Evolutionary conservation across 805 yeast species (phyloP).

Genomic region (Nakazawaea molendinolei): DNA sequence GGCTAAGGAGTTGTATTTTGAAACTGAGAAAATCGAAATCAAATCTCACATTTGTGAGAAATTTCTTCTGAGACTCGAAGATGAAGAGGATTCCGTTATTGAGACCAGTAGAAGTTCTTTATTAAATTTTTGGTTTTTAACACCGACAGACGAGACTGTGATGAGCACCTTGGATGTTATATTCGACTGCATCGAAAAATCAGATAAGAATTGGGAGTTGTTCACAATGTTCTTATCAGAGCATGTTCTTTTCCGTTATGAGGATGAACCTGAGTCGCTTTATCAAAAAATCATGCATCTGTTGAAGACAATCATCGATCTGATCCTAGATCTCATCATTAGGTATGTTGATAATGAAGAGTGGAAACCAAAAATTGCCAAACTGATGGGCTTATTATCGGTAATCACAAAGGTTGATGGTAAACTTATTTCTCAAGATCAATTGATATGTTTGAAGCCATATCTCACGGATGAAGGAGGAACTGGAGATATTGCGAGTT

Average conservation of each 20-base stretch:
- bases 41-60: constrained; percentile 41
- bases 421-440: constrained; percentile 55
- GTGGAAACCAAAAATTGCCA: constrained; percentile 23
- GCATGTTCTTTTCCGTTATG: constrained; percentile 28
- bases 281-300: constrained; percentile 15
- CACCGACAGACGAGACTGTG: background rate
- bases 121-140: constrained; percentile 32
- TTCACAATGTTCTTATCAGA: constrained; percentile 43
- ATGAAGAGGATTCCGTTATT: constrained; percentile 56
- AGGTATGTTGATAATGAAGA: constrained; percentile 25
- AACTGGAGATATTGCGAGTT: constrained; percentile 34
- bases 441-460: constrained; percentile 59
- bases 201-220: constrained; percentile 33
- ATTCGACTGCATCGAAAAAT: constrained; percentile 28
- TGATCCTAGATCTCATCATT: constrained; percentile 29
- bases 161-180: constrained; percentile 25
- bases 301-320: constrained; percentile 26
- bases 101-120: constrained; percentile 34
- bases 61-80: constrained; percentile 52
- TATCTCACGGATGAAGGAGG: constrained; percentile 44
- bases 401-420: constrained; percentile 48
- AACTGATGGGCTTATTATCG: constrained; percentile 44
- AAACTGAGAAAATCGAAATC: constrained; percentile 23
- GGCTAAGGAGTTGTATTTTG: constrained; percentile 38
- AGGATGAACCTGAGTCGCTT: constrained; percentile 16